Evolutionary conservation across 2,329 filamentous ascomycete genomes (phyloP), one percentile per base, ranked within the genome.

Genomic region (Xylariaceae sp.): DNA sequence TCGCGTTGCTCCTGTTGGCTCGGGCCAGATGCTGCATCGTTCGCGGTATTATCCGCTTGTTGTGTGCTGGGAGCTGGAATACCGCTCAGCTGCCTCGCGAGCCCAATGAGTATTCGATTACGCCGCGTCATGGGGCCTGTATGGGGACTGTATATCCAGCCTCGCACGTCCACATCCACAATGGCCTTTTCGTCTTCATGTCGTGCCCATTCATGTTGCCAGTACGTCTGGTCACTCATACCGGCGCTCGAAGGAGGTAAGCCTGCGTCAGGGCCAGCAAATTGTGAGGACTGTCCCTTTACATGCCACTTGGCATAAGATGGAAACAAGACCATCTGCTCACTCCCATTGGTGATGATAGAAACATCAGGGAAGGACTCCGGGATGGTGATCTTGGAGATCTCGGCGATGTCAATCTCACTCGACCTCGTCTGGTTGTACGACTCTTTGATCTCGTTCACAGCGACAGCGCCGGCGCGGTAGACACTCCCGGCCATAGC

Each of bases 291-390:
- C 58, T 67, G 64, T n/a, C 59, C 62, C 67, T 72, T 86, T 32
- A 81, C 70, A 68, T 95, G 87, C 56, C 79, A 79, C 66, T 92
- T 85, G 8, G 89, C 90, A 68, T 99, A 99, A 49, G 90, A 96
- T 0, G 94, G 94, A 63, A 99, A 99, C 21, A 99, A 70, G 9
- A 99, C 83, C 85, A 99, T 89, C 73, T 97, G 89, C 69, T 96
- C 91, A 56, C 90, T 83, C 12, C 89, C 92, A 57, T 84, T 85
- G 10, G 84, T 81, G 15, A 87, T 82, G 55, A 96, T 88, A n/a
- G 87, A 83, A 16, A 89, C 87, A 62, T 96, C 87, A 0, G 91
- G 89, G 65, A 95, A 96, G 1, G 86, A 83, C 0, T 87, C 88
- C 0, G 89, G 86, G 29, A 89, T 87, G 42, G 77, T 72, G 18